Evolutionary conservation across 768 basidiomycete species (phyloP).

Genomic region (Mycena floridula): DNA sequence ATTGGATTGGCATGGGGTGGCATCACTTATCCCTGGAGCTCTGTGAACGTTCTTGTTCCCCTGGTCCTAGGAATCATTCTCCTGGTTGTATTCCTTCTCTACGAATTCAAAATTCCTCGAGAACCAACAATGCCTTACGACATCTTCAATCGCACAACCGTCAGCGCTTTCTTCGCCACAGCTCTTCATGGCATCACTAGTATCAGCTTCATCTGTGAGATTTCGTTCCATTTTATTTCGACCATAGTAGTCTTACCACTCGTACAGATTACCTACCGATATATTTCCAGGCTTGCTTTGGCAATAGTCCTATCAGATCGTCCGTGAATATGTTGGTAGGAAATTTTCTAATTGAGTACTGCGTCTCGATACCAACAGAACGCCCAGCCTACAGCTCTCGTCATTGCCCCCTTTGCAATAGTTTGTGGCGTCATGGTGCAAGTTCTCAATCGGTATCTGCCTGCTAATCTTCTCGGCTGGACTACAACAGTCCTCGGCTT

Average conservation of each 20-base stretch:
- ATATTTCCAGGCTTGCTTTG: conserved; percentile 35
- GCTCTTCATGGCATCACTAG: background rate
- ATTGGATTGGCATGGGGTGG: conserved; percentile 6
- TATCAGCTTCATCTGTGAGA: background rate
- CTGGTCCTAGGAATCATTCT: conserved; percentile 33
- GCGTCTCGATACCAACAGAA: too few species aligned
- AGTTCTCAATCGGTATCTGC: background rate
- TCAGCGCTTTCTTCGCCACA: background rate
- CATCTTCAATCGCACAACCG: background rate
- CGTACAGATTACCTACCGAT: conserved; percentile 30
- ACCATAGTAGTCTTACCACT: background rate
- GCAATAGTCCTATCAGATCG: conserved; percentile 20
- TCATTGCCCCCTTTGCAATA: background rate
- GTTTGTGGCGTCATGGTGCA: background rate
- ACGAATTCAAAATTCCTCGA: conserved; percentile 26
- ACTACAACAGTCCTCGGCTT: conserved; percentile 24
- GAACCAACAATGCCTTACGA: conserved; percentile 14
- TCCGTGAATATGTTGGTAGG: conserved; percentile 18
- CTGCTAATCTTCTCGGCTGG: conserved; percentile 18
- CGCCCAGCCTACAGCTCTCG: background rate
- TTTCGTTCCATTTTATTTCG: background rate
- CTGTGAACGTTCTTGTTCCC: conserved; percentile 24
- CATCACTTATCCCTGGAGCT: conserved; percentile 6
- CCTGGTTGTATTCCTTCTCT: conserved; percentile 30
- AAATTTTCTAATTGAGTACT: too few species aligned